Base-by-base conservation (phyloP, 2,329 filamentous ascomycete genomes). In the Cladophialophora carrionii region DNA sequence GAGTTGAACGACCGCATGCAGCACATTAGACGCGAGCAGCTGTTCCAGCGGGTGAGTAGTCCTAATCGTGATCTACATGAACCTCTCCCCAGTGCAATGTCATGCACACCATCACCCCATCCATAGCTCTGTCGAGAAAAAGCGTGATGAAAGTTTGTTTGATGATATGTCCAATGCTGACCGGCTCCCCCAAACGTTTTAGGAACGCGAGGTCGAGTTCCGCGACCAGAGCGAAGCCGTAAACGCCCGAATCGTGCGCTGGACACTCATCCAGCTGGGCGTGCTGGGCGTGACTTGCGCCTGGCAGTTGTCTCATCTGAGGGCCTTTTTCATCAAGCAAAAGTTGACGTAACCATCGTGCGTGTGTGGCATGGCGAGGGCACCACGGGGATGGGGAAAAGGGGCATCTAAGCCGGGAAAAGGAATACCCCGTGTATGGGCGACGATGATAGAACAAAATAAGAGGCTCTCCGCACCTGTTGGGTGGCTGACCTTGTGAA, bases 251-350 rank as follows among this genome's bases (percentile, higher is more conserved):
- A 94, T 98, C 69, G 88, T 98, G 57, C 88, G 92, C 72, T 99
- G 95, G 94, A 94, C 95, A 71, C 75, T 97, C 70, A 89, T 98
- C 71, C 95, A 99, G 80, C 82, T 98, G 66, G 85, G 88, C 59
- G 87, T 98, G 43, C 83, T 99, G 61, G 91, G 88, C 62, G 84
- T 89, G 62, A 96, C 95, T 37, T 99, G 95, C 80, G 91, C 92
- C 67, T 99, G 95, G 95, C 95, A 99, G 79, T 84, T 99, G 54
- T 96, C 92, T 61, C 94, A 99, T 80, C 85, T 99, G 73, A 87
- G 95, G 72, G 90, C 91, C 54, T 99, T 99, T 86, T 99, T 99
- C 83, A 99, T 99, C 84, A 99, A 99, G 86, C 94, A 98, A 83
- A 99, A 99, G 85, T 88, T 99, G 77, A 98, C 95, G 66, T 99